These are phyloP conservation scores for Lolium perenne DNA, from an alignment of 176 grass and related monocot species.

Conservation along the genomic window DNA sequence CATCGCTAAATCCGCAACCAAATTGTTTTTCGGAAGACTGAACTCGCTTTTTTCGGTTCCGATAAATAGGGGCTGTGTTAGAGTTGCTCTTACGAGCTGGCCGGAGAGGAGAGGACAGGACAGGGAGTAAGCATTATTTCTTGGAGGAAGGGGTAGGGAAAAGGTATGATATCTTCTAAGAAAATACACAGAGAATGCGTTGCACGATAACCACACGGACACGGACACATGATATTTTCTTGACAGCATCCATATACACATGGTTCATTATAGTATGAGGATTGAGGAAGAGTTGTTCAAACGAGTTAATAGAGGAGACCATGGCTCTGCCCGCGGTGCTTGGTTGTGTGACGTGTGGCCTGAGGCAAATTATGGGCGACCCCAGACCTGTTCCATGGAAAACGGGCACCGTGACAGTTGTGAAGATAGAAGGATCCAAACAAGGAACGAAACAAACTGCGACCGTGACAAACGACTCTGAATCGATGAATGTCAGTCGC, in stretches of 20 bases:
- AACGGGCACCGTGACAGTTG: slow-evolving; percentile 35
- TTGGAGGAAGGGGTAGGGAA: not conserved
- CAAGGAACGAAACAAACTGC: not conserved
- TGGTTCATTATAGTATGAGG: not conserved
- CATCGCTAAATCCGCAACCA: too few relatives aligned
- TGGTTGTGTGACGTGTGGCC: slow-evolving; percentile 47
- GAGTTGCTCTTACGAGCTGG: not conserved
- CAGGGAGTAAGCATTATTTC: too few relatives aligned
- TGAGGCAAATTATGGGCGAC: slow-evolving; percentile 39
- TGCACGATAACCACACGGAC: not conserved
- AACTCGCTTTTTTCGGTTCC: too few relatives aligned
- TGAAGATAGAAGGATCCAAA: not conserved
- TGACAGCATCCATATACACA: not conserved
- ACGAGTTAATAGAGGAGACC: slow-evolving; percentile 42
- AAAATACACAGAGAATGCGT: not conserved
- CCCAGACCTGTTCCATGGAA: slow-evolving; percentile 28
- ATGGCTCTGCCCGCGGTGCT: not conserved
- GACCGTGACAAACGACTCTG: not conserved
- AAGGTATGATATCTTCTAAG: not conserved
- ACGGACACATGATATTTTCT: not conserved
- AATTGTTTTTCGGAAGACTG: too few relatives aligned
- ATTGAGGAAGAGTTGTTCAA: slow-evolving; percentile 19
- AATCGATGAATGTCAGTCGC: not conserved
- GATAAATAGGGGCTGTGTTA: too few relatives aligned
- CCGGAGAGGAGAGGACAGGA: not conserved